Base-by-base conservation (phyloP, 306 rosid genomes). In the Acacia melanoxylon region DNA sequence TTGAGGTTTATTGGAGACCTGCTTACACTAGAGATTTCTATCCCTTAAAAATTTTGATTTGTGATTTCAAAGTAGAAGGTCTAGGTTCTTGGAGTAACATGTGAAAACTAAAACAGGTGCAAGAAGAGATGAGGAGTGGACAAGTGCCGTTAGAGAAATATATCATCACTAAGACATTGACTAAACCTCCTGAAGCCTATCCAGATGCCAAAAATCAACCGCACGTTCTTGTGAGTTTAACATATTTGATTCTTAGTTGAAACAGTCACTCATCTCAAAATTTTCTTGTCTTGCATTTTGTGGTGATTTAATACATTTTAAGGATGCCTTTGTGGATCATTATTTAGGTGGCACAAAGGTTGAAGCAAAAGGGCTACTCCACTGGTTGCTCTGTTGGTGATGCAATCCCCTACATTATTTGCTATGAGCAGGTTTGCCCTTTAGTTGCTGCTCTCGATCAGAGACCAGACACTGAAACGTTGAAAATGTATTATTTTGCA, bases 181-280 rank as follows among this genome's bases (percentile, higher is more conserved):
- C 97, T 49, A 95, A 95, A 87, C 94, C 97, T 54, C 97, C 97
- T 37, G 99, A 93, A 51, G 98, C 97, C 29, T 95, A 93, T 84
- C 93, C 99, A 19, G 99, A 95, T 83, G 99, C 97, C 84, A 95
- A 89, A 92, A 95, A 92, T 86, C 99, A 95, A 87, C 99, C 98
- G 41, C 99, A 95, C 82, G 98, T 95, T 82, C 94, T 90, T 79
- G 99, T 95, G 82, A 88, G 97, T 86, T 67, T 74, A 69, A 61
- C 54, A 17, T 80, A 37, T 76, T 65, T 79, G 20, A 3, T 67
- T 77, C 61, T 59, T 76, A 45, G 63, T 46, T 74, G 48, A 68
- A 68, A 74, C 10, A 8, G 20, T 75, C 67, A 31, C 68, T 59
- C 54, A 59, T 75, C 35, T 40, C 29, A 41, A 74, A 74, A 22